phyloP scores from a whole-genome alignment of 1,284 basidiomycete species.

The Sutorius eximius region DNA sequence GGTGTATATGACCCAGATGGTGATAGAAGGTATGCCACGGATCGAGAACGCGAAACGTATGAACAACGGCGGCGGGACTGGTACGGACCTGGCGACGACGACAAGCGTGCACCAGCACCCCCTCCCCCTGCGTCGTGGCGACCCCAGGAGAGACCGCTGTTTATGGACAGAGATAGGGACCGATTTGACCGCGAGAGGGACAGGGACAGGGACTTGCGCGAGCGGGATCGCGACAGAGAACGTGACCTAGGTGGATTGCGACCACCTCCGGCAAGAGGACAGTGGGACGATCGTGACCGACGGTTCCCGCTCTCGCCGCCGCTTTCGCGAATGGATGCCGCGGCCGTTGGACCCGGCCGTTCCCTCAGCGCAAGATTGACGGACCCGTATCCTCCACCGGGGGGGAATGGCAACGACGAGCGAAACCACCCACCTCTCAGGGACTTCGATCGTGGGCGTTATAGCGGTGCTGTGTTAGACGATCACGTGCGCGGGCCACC shows the following conservation, averaged over 20 bases:
- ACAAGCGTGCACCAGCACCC: constrained; percentile 28
- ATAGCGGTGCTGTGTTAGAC: constrained; percentile 15
- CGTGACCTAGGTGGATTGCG: constrained; percentile 9
- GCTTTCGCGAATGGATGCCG: constrained; percentile 14
- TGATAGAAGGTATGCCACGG: constrained; percentile 27
- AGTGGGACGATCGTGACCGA: constrained; percentile 42
- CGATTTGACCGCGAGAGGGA: constrained; percentile 37
- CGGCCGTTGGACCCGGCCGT: constrained; percentile 14
- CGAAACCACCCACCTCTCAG: constrained; percentile 29
- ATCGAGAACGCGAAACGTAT: constrained; percentile 31
- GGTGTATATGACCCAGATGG: constrained; percentile 23
- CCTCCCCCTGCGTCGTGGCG: constrained; percentile 25
- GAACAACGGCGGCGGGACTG: constrained; percentile 39
- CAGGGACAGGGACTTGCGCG: constrained; percentile 37
- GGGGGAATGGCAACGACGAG: constrained; percentile 13
- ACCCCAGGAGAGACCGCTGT: constrained; percentile 24
- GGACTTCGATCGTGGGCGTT: constrained; percentile 32
- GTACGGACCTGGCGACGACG: constrained; percentile 35
- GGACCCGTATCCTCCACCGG: constrained; percentile 19
- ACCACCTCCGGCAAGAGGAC: constrained; percentile 16
- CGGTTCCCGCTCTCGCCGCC: constrained; percentile 28
- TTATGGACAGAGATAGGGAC: constrained; percentile 35
- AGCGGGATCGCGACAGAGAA: constrained; percentile 29
- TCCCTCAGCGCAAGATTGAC: constrained; percentile 29
- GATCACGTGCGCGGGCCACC: constrained; percentile 3